These are phyloP conservation scores for Neurospora pannonica DNA, from an alignment of 495 filamentous ascomycete species.

Conservation along the genomic window DNA sequence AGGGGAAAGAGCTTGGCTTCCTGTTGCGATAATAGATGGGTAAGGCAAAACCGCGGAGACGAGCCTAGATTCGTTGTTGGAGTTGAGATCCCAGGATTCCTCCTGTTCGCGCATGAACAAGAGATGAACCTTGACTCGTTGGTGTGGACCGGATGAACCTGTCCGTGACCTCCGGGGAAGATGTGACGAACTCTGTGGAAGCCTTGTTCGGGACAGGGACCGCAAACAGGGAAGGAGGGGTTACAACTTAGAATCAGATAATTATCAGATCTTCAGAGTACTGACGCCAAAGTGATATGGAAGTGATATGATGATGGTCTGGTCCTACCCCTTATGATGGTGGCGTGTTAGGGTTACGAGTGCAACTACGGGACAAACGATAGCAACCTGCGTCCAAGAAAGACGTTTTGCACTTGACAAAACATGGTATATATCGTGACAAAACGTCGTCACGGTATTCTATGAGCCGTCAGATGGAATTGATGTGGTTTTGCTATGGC, in stretches of 20 bases:
- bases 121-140: not conserved
- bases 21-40: not conserved
- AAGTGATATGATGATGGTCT: not conserved
- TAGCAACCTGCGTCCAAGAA: not conserved
- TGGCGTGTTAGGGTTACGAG: not conserved
- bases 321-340: not conserved
- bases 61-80: not conserved
- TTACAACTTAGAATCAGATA: not conserved
- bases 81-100: not conserved
- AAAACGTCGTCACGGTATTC: too few species aligned
- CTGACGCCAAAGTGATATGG: not conserved
- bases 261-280: not conserved
- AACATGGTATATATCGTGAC: not conserved
- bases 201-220: not conserved
- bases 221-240: not conserved
- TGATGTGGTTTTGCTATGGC: too few species aligned
- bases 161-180: not conserved
- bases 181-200: not conserved
- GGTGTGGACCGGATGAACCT: not conserved
- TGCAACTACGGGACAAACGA: not conserved
- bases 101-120: not conserved
- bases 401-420: not conserved
- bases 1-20: not conserved
- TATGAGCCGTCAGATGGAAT: too few species aligned
- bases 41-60: not conserved